Evolutionary conservation across 1,139 yeast species (phyloP).

Genomic region (Scheffersomyces insectosa): DNA sequence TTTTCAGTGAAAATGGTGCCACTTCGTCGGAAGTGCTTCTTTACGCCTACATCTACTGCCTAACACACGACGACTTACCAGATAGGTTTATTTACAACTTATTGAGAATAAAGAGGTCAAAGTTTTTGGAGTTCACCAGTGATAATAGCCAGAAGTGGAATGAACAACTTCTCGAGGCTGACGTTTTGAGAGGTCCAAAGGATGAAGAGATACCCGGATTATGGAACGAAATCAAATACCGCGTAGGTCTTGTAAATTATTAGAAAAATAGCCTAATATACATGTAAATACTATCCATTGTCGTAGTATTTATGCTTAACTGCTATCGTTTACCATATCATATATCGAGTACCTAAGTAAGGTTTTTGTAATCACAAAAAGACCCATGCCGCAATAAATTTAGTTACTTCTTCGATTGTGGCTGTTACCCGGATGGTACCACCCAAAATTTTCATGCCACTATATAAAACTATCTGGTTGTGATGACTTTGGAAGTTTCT

Average conservation of each 20-base stretch:
- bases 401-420: too few species aligned
- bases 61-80: constrained; percentile 40
- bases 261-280: neutral
- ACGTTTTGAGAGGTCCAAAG: constrained; percentile 22
- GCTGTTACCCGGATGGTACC: too few species aligned
- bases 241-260: constrained; percentile 11
- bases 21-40: constrained; percentile 36
- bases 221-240: constrained; percentile 33
- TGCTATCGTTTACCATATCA: too few species aligned
- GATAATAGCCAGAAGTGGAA: constrained; percentile 11
- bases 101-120: constrained; percentile 27
- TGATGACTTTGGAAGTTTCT: neutral
- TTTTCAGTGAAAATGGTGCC: constrained; percentile 19
- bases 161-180: constrained; percentile 4
- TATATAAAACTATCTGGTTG: too few species aligned
- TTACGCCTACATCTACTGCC: constrained; percentile 38
- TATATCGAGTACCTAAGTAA: too few species aligned
- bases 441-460: too few species aligned
- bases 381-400: too few species aligned
- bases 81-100: constrained; percentile 42
- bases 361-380: too few species aligned
- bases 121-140: constrained; percentile 14
- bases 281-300: neutral
- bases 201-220: constrained; percentile 37
- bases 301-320: too few species aligned